These are phyloP conservation scores for Microsporum ferrugineum DNA, from an alignment of 2,329 filamentous ascomycete genomes.

Conservation along the genomic window DNA sequence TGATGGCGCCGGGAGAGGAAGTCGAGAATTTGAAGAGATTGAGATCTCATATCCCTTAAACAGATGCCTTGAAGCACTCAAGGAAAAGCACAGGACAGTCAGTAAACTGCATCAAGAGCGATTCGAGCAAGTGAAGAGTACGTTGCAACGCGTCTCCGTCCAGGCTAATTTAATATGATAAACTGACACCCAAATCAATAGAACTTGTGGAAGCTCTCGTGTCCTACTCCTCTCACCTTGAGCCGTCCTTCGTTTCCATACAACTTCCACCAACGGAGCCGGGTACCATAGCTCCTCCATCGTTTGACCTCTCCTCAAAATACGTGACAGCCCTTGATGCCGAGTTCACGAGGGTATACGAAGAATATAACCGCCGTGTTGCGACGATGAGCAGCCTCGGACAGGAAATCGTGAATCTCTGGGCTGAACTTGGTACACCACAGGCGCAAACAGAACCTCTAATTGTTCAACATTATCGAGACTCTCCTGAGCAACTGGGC, in stretches of 20 bases:
- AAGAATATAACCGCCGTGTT: slow-evolving; percentile 83
- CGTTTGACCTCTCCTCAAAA: slow-evolving; percentile 80
- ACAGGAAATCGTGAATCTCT: slow-evolving; percentile 83
- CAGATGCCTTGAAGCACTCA: slow-evolving; percentile 65
- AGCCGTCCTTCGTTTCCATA: slow-evolving; percentile 75
- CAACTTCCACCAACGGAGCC: slow-evolving; percentile 70
- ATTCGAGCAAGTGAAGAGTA: slow-evolving; percentile 91
- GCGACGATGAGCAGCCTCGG: slow-evolving; percentile 60
- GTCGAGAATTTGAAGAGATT: slow-evolving; percentile 53
- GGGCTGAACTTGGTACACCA: slow-evolving; percentile 89
- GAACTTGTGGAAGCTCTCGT: slow-evolving; percentile 88
- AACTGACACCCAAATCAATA: slow-evolving; percentile 31
- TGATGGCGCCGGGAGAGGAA: slow-evolving; percentile 57
- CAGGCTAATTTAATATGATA: neutral
- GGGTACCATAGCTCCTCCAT: slow-evolving; percentile 63
- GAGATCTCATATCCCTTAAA: slow-evolving; percentile 73
- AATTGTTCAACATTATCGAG: slow-evolving; percentile 81
- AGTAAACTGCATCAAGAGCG: slow-evolving; percentile 77
- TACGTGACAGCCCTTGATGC: slow-evolving; percentile 79
- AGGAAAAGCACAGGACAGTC: slow-evolving; percentile 74
- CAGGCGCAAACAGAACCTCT: slow-evolving; percentile 80
- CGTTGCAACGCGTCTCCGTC: slow-evolving; percentile 23
- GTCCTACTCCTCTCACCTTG: slow-evolving; percentile 92
- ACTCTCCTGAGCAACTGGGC: slow-evolving; percentile 86
- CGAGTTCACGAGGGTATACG: slow-evolving; percentile 90